Conservation (phyloP, 176 grass and related monocot species). For the Aechmea fasciata region DNA sequence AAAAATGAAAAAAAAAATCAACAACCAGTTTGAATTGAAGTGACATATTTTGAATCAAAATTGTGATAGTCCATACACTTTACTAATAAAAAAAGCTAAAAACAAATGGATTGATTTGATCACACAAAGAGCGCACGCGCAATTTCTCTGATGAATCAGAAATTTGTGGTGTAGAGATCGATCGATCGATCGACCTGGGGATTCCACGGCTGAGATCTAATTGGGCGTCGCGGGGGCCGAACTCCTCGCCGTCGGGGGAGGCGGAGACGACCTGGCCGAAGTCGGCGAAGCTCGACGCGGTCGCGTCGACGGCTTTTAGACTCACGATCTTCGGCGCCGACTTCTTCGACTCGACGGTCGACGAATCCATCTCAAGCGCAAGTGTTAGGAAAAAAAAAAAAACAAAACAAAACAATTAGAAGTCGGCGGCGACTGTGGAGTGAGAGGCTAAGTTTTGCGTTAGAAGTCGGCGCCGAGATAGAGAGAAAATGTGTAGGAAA, state of each 20-base stretch:
- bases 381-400: not conserved
- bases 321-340: constrained; percentile 19
- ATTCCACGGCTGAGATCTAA: constrained; percentile 84
- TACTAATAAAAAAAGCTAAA: too few species aligned
- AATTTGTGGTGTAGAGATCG: not conserved
- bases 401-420: not conserved
- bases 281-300: constrained; percentile 63
- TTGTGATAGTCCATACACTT: too few species aligned
- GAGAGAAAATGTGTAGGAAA: too few species aligned
- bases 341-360: not conserved
- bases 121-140: not conserved
- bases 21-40: too few species aligned
- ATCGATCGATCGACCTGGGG: constrained; percentile 39
- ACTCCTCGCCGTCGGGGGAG: constrained; percentile 60
- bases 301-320: constrained; percentile 63
- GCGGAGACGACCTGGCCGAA: constrained; percentile 83
- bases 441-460: too few species aligned
- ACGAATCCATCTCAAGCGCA: constrained; percentile 3
- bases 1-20: too few species aligned
- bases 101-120: not conserved
- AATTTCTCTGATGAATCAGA: constrained; percentile 3
- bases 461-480: too few species aligned
- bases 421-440: too few species aligned
- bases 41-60: too few species aligned
- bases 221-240: constrained; percentile 77